A percentile compares a stretch with the other conserved stretches of the same genome.
These are phyloP conservation scores for Exophiala sp. DNA, from an alignment of 2,329 filamentous ascomycete genomes.

Conservation along the genomic window DNA sequence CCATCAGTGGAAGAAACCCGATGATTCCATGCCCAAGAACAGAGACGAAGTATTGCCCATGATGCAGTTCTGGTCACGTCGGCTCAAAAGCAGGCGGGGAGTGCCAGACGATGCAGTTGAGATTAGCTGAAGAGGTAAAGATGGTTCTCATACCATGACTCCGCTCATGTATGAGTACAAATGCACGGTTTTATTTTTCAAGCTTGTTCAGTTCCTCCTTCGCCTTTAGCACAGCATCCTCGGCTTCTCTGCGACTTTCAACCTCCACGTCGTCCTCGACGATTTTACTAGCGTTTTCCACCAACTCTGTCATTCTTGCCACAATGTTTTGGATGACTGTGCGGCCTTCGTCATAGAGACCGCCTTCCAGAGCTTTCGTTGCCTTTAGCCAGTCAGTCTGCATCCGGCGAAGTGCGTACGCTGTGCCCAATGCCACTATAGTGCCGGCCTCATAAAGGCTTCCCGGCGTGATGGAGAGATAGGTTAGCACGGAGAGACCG, in stretches of 20 bases:
- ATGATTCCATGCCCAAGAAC: constrained; percentile 75
- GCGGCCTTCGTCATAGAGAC: constrained; percentile 53
- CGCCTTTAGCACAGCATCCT: constrained; percentile 43
- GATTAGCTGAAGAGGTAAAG: constrained; percentile 26
- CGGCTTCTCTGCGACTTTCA: constrained; percentile 36
- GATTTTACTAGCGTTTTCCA: constrained; percentile 41
- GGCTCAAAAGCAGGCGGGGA: constrained; percentile 40
- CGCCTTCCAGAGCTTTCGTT: constrained; percentile 47
- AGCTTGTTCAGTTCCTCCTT: constrained; percentile 39
- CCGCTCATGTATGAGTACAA: neutral
- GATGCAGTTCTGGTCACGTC: constrained; percentile 64
- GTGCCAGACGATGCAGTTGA: constrained; percentile 44
- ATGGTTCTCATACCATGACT: neutral
- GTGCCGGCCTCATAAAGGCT: constrained; percentile 54
- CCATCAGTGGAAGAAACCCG: constrained; percentile 62
- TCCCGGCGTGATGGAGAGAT: constrained; percentile 48
- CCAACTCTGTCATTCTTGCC: constrained; percentile 42
- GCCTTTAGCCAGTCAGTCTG: constrained; percentile 55
- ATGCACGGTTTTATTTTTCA: constrained; percentile 7
- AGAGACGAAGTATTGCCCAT: constrained; percentile 83
- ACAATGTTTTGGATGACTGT: constrained; percentile 52
- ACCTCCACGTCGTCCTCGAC: constrained; percentile 33
- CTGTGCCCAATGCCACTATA: constrained; percentile 53
- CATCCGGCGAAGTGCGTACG: constrained; percentile 52
- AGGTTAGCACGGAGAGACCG: constrained; percentile 51